Base-by-base conservation (phyloP, 345 rosid genomes). In the Litchi chinensis region DNA sequence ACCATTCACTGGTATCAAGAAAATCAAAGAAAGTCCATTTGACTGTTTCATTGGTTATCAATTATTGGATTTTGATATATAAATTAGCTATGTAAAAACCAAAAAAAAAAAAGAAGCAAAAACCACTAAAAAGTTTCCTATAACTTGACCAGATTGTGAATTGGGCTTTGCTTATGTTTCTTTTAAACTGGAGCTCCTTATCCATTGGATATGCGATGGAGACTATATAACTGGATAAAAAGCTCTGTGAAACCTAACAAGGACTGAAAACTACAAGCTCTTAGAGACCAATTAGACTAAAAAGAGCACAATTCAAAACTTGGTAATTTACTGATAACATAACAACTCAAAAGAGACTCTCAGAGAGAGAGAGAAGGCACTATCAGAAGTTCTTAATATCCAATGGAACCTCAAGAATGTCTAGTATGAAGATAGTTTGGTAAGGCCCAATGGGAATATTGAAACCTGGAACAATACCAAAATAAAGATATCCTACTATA, bases 391-490 rank as follows among this genome's bases (percentile, higher is more conserved):
- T 57, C 32, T 10, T 10, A 59, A 73, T 10, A 41, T 73, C 64
- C 4, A 43, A 76, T 76, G 48, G 28, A 65, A 48, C 48, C 56
- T 57, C 57, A 68, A 77, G 12, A 68, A 68, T 41, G 22, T 43
- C 71, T 48, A 26, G 22, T 16, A 66, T 66, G 46, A 67, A 66
- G 18, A 19, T 41, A 56, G 28, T 28, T 77, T 24, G 43, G 4
- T 1, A 10, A 41, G 46, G 56, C 69, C 19, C 37, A 75, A 76
- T 10, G 7, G 43, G 56, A 66, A 66, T 4, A 39, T 76, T 65
- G 65, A 52, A 50, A 39, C 52, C 24, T 22, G 15, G 13, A 65
- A 50, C 22, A 52, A 32, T 39, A 52, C 50, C 32, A 75, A 75
- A 44, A 46, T 69, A 64, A 75, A 54, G 28, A 8, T 4, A 46